Percentiles rank a stretch among this genome's conserved stretches.
phyloP scores from a whole-genome alignment of 768 basidiomycete genomes.

The Melanogaster broomeanus region DNA sequence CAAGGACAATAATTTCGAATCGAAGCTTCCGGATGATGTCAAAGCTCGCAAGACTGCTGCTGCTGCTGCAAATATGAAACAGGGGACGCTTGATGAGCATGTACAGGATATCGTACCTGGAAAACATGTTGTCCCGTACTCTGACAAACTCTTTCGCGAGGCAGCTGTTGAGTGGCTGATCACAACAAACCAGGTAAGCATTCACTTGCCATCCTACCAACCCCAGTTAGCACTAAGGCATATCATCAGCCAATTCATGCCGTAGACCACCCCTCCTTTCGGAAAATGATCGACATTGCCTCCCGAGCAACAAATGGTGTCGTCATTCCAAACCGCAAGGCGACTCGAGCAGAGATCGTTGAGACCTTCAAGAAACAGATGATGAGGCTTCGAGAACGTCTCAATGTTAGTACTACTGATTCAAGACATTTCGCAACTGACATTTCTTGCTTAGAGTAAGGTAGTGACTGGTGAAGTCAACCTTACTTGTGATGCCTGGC shows the following conservation, averaged over 20 bases:
- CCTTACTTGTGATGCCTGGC: constrained; percentile 43
- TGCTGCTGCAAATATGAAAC: not conserved
- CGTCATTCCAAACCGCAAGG: not conserved
- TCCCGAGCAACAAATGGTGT: constrained; percentile 29
- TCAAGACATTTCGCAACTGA: no score
- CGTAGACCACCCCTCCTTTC: constrained; percentile 38
- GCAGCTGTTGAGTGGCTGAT: constrained; percentile 40
- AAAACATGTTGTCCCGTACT: constrained; percentile 28
- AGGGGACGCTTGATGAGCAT: constrained; percentile 29
- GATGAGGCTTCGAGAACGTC: no score
- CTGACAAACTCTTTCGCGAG: constrained; percentile 31
- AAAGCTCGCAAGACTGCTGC: constrained; percentile 15
- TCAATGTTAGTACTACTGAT: no score
- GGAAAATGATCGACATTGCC: constrained; percentile 39
- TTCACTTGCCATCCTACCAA: not conserved
- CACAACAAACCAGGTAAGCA: constrained; percentile 39
- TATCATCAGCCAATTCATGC: constrained; percentile 29
- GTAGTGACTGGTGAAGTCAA: constrained; percentile 25
- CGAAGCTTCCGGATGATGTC: constrained; percentile 29
- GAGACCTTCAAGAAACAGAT: no score
- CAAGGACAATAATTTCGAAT: constrained; percentile 25
- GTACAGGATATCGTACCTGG: constrained; percentile 15
- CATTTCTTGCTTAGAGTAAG: constrained; percentile 10
- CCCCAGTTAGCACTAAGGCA: not conserved
- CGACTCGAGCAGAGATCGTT: no score